Evolutionary conservation across 208 protist genomes (phyloP).

Genomic region (Leishmania tarentolae): DNA sequence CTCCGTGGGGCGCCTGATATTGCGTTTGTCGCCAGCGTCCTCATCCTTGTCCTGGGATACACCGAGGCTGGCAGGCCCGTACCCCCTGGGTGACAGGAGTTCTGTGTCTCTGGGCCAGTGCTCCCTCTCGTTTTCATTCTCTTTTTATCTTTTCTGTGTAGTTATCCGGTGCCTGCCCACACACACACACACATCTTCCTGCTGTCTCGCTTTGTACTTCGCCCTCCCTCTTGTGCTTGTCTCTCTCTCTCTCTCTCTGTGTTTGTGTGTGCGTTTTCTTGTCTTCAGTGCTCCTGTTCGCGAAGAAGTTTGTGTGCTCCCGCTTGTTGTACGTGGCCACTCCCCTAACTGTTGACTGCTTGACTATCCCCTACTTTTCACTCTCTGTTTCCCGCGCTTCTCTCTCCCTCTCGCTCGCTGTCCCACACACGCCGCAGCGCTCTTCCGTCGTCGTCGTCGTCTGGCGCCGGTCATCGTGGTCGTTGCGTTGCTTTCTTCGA

Average conservation of each 20-base stretch:
- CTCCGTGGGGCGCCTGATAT: no score
- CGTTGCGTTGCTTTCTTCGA: background rate
- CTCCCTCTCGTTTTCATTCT: background rate
- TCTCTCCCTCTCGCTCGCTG: constrained; percentile 11
- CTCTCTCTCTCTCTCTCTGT: constrained; percentile 1
- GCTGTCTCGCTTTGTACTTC: background rate
- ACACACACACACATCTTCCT: constrained; percentile 12
- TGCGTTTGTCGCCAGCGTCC: background rate
- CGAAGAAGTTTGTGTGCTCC: background rate
- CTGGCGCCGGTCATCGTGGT: background rate
- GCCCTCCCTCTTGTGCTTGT: background rate
- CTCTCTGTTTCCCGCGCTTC: background rate
- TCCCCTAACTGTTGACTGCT: no score
- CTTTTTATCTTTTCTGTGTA: background rate
- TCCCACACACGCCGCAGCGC: background rate
- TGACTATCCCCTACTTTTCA: no score
- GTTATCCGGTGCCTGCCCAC: constrained; percentile 5
- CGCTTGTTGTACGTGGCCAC: no score
- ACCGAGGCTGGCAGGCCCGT: background rate
- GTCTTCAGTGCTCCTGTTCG: background rate
- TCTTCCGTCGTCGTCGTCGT: background rate
- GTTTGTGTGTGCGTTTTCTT: background rate
- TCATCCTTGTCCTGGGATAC: background rate
- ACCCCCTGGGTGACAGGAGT: background rate
- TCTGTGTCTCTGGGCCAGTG: background rate